phyloP scores from a whole-genome alignment of 371 early-diverging fungal genomes.

The Apophysomyces trapeziformis region DNA sequence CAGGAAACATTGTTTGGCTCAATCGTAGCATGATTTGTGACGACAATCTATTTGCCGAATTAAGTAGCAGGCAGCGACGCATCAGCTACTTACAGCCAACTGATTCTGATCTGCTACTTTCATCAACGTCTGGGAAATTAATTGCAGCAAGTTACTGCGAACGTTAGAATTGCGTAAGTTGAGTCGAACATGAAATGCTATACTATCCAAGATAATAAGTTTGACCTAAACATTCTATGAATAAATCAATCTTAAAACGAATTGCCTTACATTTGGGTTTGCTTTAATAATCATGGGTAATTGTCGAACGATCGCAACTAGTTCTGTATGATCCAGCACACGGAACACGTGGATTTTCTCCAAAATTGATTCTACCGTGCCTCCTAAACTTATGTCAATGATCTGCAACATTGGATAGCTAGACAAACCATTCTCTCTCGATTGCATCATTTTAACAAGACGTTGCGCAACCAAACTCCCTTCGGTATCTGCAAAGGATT shows the following conservation, averaged over 20 bases:
- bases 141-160: slow-evolving; percentile 49
- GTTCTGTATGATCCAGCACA: slow-evolving; percentile 52
- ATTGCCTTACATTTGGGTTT: slow-evolving; percentile 36
- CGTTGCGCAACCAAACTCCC: slow-evolving; percentile 58
- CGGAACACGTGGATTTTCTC: slow-evolving; percentile 58
- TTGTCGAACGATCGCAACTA: slow-evolving; percentile 56
- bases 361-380: slow-evolving; percentile 22
- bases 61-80: neutral
- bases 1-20: slow-evolving; percentile 17
- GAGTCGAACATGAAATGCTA: slow-evolving; percentile 68
- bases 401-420: neutral
- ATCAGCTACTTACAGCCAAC: slow-evolving; percentile 41
- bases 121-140: slow-evolving; percentile 50
- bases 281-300: slow-evolving; percentile 51
- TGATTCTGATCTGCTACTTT: slow-evolving; percentile 55
- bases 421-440: slow-evolving; percentile 7
- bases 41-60: slow-evolving; percentile 11
- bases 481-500: slow-evolving; percentile 59
- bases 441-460: slow-evolving; percentile 42
- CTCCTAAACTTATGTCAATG: neutral
- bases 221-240: slow-evolving; percentile 40
- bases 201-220: slow-evolving; percentile 66
- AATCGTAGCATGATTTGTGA: slow-evolving; percentile 18
- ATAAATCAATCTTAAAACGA: no score
- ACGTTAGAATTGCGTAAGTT: slow-evolving; percentile 48